Base-by-base conservation (phyloP, 2,329 filamentous ascomycete genomes). In the Zarea fungicola region DNA sequence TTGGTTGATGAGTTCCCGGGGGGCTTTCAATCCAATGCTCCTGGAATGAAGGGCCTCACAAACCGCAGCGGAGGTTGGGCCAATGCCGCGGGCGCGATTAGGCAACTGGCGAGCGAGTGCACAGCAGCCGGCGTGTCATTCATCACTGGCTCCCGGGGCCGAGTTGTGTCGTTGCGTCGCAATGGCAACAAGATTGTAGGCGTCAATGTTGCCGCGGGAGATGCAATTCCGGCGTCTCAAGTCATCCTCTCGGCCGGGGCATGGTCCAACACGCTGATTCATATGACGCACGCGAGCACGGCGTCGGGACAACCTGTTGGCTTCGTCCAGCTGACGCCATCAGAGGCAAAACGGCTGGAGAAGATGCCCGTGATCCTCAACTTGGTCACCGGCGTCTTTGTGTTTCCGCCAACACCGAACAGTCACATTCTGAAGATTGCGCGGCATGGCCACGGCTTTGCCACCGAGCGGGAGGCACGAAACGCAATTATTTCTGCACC, bases 171-270 rank as follows among this genome's bases (percentile, higher is more conserved):
- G 2, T 57, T 56, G 7, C 49, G 68, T 11, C 32, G 49, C 1
- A 54, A 59, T 0, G 48, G 18, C 3, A 29, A 16, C 37, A n/a
- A n/a, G 11, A 56, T 65, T 4, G 51, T 55, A 1, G 62, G 62
- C 2, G 57, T 66, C 3, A 55, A 62, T 6, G 53, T 60, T 1
- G 53, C 57, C 0, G 50, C 58, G 21, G 73, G 73, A 2, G 64
- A 66, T 7, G 68, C 65, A 4, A 55, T 86, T 5, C 63, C 63
- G 1, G 83, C 82, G 2, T 75, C 79, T 49, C 69, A 84, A 7
- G 78, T 81, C 9, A 70, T 89, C 45, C 66, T 89, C 3, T 81
- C 85, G 1, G 77, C 83, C 1, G 85, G 85, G 9, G 84, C 85
- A 3, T 88, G 85, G 84, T 83, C 82, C 13, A 65, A 64, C 13